These are phyloP conservation scores for Crucibulum laeve DNA, from an alignment of 768 basidiomycete genomes.

Conservation along the genomic window DNA sequence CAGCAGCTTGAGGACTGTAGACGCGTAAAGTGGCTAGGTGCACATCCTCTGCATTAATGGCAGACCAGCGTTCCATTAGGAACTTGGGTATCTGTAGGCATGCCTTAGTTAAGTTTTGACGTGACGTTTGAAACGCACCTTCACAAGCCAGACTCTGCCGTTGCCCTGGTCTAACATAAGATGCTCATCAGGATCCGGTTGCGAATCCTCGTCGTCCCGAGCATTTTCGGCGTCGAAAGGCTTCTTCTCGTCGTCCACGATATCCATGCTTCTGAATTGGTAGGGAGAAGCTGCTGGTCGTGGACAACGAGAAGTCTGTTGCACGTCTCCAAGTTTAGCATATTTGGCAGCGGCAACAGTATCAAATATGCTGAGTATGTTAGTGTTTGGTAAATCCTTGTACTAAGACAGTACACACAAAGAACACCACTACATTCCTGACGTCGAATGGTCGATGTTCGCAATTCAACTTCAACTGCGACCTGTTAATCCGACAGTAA, in stretches of 20 bases:
- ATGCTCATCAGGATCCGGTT: slow-evolving; percentile 78
- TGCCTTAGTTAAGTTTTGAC: background rate
- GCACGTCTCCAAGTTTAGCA: no score
- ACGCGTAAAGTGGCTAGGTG: slow-evolving; percentile 85
- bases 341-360: no score
- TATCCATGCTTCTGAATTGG: no score
- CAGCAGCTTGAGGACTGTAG: slow-evolving; percentile 50
- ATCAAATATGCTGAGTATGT: no score
- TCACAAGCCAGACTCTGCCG: slow-evolving; percentile 81
- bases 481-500: no score
- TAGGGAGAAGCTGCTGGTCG: no score
- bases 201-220: slow-evolving; percentile 52
- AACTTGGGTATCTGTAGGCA: slow-evolving; percentile 71
- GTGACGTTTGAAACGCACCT: slow-evolving; percentile 41
- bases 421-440: no score
- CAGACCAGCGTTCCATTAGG: slow-evolving; percentile 79
- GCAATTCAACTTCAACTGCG: no score
- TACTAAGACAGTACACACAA: no score
- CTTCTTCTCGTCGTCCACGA: slow-evolving; percentile 65
- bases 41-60: slow-evolving; percentile 66
- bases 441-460: no score
- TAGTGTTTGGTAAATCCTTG: no score
- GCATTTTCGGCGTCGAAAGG: slow-evolving; percentile 54
- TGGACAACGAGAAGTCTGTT: no score
- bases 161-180: slow-evolving; percentile 75